Conservation (phyloP, 257 asterid species). For the Solanum clarkiae region DNA sequence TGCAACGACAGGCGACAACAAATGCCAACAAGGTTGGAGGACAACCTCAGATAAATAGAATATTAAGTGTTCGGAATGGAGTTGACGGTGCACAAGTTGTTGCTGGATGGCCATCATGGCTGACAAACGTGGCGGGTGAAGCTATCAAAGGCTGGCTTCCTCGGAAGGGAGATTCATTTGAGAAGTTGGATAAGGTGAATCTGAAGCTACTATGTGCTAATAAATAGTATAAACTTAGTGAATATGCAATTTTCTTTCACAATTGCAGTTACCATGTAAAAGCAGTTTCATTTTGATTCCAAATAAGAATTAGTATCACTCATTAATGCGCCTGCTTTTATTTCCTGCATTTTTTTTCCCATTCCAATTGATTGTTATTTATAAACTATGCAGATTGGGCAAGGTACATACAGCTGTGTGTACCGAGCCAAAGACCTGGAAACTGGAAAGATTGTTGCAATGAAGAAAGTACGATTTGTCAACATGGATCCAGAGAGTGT, state of each 20-base stretch:
- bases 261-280: background rate
- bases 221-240: background rate
- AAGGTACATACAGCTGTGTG: slow-evolving; percentile 93
- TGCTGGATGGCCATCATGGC: slow-evolving; percentile 94
- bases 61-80: slow-evolving; percentile 48
- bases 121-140: slow-evolving; percentile 81
- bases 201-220: background rate
- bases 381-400: slow-evolving; percentile 56
- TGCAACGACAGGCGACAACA: slow-evolving; percentile 7
- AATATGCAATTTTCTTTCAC: background rate
- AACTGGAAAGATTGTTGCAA: slow-evolving; percentile 64
- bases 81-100: slow-evolving; percentile 67
- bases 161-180: slow-evolving; percentile 77
- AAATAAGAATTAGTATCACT: background rate
- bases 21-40: slow-evolving; percentile 17
- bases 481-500: slow-evolving; percentile 97
- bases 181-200: slow-evolving; percentile 82
- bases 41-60: slow-evolving; percentile 48
- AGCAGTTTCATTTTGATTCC: background rate
- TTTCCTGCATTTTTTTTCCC: background rate
- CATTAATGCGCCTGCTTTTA: background rate
- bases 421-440: slow-evolving; percentile 90
- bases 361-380: background rate
- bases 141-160: slow-evolving; percentile 95
- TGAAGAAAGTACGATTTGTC: slow-evolving; percentile 76